Base-by-base conservation (phyloP, 192 early-diverging fungal genomes). In the Coemansia sp. region DNA sequence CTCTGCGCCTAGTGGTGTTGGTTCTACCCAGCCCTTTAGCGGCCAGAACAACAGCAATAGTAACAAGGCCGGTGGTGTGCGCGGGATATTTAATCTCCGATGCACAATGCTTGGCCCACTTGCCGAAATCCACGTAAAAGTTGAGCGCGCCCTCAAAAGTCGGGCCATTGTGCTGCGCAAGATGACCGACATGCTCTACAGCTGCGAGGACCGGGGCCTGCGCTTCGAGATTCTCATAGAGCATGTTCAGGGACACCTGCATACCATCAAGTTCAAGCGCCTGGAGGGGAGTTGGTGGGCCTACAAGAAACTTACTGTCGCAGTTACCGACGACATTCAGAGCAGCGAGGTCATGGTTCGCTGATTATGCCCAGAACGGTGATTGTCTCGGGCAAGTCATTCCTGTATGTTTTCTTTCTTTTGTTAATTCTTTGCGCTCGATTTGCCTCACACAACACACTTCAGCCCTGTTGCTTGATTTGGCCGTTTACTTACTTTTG, bases 81-180 rank as follows among this genome's bases (percentile, higher is more conserved):
- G 75, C 0, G 80, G 75, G 10, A 74, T 82, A 24, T 77, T 82
- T 43, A 82, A 77, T 52, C 57, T 82, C 20, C 66, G 75, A 3
- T 82, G 68, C 41, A 82, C 80, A 2, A 82, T 82, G 80, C 66
- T 82, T n/a, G 80, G 80, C 11, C 75, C 80, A 27, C 68, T 82
- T 13, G 75, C 71, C 47, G 75, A 82, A 46, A 72, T 77, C 40
- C 80, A 77, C 34, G 43, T 46, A n/a, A 71, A 72, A 49, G 63
- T 82, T 10, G 75, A 82, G 69, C 47, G 55, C 18, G 75, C 74
- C 1, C 71, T 82, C 22, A 82, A 82, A n/a, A 74, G 49, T 65
- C 74, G 71, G 62, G 47, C 67, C 10, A 74, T 82, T 34, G 62
- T 69, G 27, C 33, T 70, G 44, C 71, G 75, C 65, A 69, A 82